Evolutionary conservation across 2,329 filamentous ascomycete genomes (phyloP).

Genomic region (Calcarisporium arbuscula): DNA sequence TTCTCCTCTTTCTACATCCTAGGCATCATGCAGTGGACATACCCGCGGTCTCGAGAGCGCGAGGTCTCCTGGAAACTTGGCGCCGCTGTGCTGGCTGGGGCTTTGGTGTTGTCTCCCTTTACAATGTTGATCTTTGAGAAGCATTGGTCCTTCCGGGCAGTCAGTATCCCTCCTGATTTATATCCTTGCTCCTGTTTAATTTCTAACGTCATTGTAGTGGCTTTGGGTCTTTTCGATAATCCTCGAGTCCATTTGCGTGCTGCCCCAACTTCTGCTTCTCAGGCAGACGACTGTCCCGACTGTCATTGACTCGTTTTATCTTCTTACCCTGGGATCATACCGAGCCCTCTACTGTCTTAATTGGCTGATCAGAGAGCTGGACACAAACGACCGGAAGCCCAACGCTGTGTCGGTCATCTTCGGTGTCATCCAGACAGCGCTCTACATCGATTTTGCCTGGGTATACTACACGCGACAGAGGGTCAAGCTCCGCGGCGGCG

Average conservation of each 20-base stretch:
- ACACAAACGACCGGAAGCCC: slow-evolving; percentile 50
- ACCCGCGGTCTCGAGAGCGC: slow-evolving; percentile 78
- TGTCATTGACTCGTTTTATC: slow-evolving; percentile 95
- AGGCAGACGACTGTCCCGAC: slow-evolving; percentile 94
- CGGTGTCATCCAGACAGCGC: slow-evolving; percentile 78
- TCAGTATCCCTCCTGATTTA: slow-evolving; percentile 24
- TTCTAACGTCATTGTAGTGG: slow-evolving; percentile 47
- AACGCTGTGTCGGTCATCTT: slow-evolving; percentile 76
- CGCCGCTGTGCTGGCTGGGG: slow-evolving; percentile 58
- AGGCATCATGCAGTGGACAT: slow-evolving; percentile 79
- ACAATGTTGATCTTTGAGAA: slow-evolving; percentile 61
- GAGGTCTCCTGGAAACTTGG: slow-evolving; percentile 94
- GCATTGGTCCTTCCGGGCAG: slow-evolving; percentile 43
- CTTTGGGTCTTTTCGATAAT: slow-evolving; percentile 86
- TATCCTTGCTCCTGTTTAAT: too few species aligned
- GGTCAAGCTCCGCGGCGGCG: slow-evolving; percentile 83
- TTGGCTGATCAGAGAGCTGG: slow-evolving; percentile 69
- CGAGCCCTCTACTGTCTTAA: slow-evolving; percentile 85
- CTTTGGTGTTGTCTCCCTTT: slow-evolving; percentile 64
- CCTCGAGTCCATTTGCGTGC: slow-evolving; percentile 83
- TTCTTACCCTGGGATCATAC: slow-evolving; percentile 80
- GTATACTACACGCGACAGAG: slow-evolving; percentile 91
- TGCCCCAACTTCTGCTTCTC: slow-evolving; percentile 85
- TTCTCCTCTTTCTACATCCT: slow-evolving; percentile 79
- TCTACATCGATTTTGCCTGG: slow-evolving; percentile 94